A percentile compares a stretch with the other conserved stretches of the same genome.
phyloP scores from a whole-genome alignment of 2,329 filamentous ascomycete species.

The Trichoderma semiorbis region DNA sequence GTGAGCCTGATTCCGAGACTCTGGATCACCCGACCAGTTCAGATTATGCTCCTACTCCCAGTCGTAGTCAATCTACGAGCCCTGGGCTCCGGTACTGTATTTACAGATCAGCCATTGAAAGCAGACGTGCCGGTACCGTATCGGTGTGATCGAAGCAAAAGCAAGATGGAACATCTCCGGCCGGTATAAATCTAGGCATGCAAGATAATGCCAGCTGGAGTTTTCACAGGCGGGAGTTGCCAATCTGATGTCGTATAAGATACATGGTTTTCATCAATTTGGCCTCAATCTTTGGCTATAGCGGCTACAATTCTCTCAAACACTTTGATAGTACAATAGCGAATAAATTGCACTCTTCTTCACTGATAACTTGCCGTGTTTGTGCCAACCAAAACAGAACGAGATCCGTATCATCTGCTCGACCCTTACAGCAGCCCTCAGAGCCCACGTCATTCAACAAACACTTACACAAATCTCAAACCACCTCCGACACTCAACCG shows the following conservation, averaged over 20 bases:
- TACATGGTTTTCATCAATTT: neutral
- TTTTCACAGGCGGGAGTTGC: neutral
- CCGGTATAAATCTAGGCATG: neutral
- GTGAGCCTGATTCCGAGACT: neutral
- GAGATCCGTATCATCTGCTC: neutral
- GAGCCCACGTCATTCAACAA: neutral
- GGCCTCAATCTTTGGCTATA: neutral
- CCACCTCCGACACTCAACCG: neutral
- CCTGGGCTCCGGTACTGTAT: neutral
- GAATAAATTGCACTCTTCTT: neutral
- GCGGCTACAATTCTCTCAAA: neutral
- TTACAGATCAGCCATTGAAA: neutral
- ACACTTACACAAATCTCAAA: neutral
- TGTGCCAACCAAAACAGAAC: neutral
- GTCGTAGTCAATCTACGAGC: neutral
- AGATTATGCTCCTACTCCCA: neutral
- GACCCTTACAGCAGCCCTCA: neutral
- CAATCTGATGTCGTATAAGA: neutral
- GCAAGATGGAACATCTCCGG: neutral
- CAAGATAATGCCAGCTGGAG: neutral
- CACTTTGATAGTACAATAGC: neutral
- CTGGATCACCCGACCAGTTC: neutral
- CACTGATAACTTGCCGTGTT: neutral
- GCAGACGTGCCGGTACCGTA: neutral
- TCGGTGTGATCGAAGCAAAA: neutral